Evolutionary conservation across 2,329 filamentous ascomycete species (phyloP).

Genomic region (Pseudogymnoascus destructans): DNA sequence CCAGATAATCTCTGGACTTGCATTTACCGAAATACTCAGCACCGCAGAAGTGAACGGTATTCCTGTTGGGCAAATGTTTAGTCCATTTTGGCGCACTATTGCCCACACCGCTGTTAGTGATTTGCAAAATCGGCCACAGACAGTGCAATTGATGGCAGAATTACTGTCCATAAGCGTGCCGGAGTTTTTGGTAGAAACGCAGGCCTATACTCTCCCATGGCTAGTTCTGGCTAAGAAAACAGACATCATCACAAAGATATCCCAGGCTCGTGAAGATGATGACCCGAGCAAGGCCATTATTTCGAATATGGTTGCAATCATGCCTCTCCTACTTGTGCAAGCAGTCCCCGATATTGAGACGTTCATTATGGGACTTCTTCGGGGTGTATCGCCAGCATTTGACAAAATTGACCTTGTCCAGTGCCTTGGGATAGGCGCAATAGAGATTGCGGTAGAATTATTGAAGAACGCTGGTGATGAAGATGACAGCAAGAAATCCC

Average conservation of each 20-base stretch:
- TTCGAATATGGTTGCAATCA: conserved; percentile 42
- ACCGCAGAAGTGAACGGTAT: conserved; percentile 53
- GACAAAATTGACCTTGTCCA: conserved; percentile 50
- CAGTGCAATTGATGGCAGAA: conserved; percentile 67
- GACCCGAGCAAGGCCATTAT: conserved; percentile 45
- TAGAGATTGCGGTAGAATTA: conserved; percentile 65
- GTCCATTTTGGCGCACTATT: conserved; percentile 79
- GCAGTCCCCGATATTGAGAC: conserved; percentile 44
- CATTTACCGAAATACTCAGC: conserved; percentile 69
- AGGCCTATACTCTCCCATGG: conserved; percentile 72
- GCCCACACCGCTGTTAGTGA: conserved; percentile 76
- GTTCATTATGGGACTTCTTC: conserved; percentile 55
- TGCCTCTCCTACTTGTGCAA: conserved; percentile 47
- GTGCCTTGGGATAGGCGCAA: conserved; percentile 61
- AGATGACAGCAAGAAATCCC: conserved; percentile 39
- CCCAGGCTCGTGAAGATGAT: conserved; percentile 58
- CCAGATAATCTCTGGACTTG: conserved; percentile 62
- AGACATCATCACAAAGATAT: conserved; percentile 70
- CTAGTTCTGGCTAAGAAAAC: conserved; percentile 66
- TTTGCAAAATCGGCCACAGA: conserved; percentile 66
- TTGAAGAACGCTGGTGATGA: conserved; percentile 66
- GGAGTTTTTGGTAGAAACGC: conserved; percentile 62
- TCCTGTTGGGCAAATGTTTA: conserved; percentile 56
- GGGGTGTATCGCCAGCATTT: conserved; percentile 58
- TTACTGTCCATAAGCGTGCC: conserved; percentile 63